Conservation (phyloP, 2,329 filamentous ascomycete genomes). For the Ascochyta koolunga region DNA sequence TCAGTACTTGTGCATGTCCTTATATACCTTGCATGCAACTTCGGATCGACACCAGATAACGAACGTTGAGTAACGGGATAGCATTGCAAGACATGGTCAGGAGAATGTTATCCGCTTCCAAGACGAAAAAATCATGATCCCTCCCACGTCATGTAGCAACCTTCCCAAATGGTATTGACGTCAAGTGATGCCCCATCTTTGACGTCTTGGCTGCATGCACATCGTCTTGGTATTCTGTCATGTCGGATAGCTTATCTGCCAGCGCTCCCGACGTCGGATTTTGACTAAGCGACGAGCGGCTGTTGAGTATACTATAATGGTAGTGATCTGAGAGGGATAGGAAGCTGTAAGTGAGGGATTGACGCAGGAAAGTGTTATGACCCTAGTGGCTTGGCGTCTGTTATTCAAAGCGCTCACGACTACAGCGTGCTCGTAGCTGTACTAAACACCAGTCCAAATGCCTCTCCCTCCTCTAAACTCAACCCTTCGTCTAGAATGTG, state of each 20-base stretch:
- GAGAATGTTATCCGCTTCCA: neutral
- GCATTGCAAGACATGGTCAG: neutral
- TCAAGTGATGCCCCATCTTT: slow-evolving; percentile 7
- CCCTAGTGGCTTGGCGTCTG: too few relatives aligned
- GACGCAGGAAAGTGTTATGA: too few relatives aligned
- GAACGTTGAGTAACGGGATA: neutral
- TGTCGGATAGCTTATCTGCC: neutral
- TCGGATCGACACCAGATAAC: neutral
- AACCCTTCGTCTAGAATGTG: slow-evolving; percentile 80
- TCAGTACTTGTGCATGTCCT: neutral
- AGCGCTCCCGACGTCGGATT: neutral
- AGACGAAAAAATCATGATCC: neutral
- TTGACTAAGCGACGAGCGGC: neutral
- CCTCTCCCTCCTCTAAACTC: slow-evolving; percentile 78
- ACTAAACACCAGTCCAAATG: slow-evolving; percentile 55
- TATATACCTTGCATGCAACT: neutral
- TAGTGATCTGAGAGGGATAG: neutral
- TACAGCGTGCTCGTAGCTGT: slow-evolving; percentile 24
- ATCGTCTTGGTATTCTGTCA: slow-evolving; percentile 12
- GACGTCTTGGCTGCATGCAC: slow-evolving; percentile 11
- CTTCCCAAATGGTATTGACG: slow-evolving; percentile 5
- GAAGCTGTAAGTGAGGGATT: too few relatives aligned
- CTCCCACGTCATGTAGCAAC: slow-evolving; percentile 1
- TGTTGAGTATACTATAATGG: neutral
- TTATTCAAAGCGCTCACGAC: neutral